phyloP scores from a whole-genome alignment of 2,329 filamentous ascomycete genomes.

The Nothopassalora personata region DNA sequence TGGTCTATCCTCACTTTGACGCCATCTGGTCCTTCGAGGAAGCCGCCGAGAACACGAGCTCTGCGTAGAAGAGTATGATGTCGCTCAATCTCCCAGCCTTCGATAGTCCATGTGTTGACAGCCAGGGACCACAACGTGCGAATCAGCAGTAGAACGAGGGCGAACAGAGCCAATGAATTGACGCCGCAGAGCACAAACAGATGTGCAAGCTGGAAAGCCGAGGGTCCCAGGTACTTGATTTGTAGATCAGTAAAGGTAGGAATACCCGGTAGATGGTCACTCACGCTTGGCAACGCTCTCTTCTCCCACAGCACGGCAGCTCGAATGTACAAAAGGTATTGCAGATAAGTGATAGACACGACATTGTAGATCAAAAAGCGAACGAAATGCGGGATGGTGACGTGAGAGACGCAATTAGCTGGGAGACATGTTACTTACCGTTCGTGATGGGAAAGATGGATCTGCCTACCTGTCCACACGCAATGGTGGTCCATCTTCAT shows the following conservation, averaged over 20 bases:
- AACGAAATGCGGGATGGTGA: slow-evolving; percentile 75
- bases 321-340: slow-evolving; percentile 56
- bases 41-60: slow-evolving; percentile 50
- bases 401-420: slow-evolving; percentile 73
- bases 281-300: slow-evolving; percentile 61
- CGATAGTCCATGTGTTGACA: slow-evolving; percentile 74
- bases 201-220: slow-evolving; percentile 52
- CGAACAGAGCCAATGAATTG: slow-evolving; percentile 56
- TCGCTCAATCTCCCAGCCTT: slow-evolving; percentile 61
- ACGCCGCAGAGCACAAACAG: slow-evolving; percentile 57
- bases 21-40: slow-evolving; percentile 53
- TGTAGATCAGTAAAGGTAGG: neutral
- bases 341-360: slow-evolving; percentile 56
- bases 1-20: slow-evolving; percentile 50
- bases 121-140: slow-evolving; percentile 57
- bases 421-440: slow-evolving; percentile 29
- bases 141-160: slow-evolving; percentile 60
- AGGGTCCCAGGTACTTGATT: slow-evolving; percentile 63
- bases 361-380: slow-evolving; percentile 71
- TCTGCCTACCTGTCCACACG: slow-evolving; percentile 61
- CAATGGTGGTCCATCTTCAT: slow-evolving; percentile 54
- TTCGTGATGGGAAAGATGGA: neutral
- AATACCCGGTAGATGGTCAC: slow-evolving; percentile 20
- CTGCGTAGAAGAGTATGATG: slow-evolving; percentile 43
- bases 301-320: slow-evolving; percentile 57